These are phyloP conservation scores for Penicillium flavigenum DNA, from an alignment of 495 filamentous ascomycete genomes.

Conservation along the genomic window DNA sequence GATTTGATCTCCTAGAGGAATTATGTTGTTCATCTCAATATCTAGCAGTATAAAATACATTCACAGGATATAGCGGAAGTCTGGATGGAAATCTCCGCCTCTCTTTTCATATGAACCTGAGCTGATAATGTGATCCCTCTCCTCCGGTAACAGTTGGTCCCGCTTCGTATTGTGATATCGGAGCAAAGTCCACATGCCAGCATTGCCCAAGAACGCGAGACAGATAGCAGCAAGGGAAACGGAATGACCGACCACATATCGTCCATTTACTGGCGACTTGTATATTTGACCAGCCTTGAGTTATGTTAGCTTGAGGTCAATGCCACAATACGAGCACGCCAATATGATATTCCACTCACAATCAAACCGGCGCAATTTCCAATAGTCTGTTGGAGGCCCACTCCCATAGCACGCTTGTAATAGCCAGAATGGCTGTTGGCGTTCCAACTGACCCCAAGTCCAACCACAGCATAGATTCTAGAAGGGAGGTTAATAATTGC, in stretches of 20 bases:
- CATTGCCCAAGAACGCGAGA: slow-evolving; percentile 16
- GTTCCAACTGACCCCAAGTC: slow-evolving; percentile 19
- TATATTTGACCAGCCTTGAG: slow-evolving; percentile 20
- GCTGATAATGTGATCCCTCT: slow-evolving; percentile 13
- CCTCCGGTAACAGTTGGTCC: slow-evolving; percentile 11
- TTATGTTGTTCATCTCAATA: background rate
- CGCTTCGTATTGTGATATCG: slow-evolving; percentile 16
- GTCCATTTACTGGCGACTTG: slow-evolving; percentile 13
- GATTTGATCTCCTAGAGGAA: no score
- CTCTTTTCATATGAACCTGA: slow-evolving; percentile 19
- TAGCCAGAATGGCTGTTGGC: slow-evolving; percentile 21
- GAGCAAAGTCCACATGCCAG: slow-evolving; percentile 13
- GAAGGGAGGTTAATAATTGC: background rate
- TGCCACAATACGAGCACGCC: background rate
- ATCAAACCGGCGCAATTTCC: slow-evolving; percentile 21
- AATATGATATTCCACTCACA: slow-evolving; percentile 6
- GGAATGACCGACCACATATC: slow-evolving; percentile 18
- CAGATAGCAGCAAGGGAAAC: slow-evolving; percentile 19
- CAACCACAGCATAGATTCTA: slow-evolving; percentile 13
- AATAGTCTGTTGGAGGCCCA: slow-evolving; percentile 19
- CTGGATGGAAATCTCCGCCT: slow-evolving; percentile 21
- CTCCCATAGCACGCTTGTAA: slow-evolving; percentile 20
- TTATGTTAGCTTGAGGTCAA: background rate
- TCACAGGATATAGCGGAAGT: slow-evolving; percentile 18
- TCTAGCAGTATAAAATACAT: background rate